Conservation (phyloP, 148 eudicot species). For the Beta vulgaris region DNA sequence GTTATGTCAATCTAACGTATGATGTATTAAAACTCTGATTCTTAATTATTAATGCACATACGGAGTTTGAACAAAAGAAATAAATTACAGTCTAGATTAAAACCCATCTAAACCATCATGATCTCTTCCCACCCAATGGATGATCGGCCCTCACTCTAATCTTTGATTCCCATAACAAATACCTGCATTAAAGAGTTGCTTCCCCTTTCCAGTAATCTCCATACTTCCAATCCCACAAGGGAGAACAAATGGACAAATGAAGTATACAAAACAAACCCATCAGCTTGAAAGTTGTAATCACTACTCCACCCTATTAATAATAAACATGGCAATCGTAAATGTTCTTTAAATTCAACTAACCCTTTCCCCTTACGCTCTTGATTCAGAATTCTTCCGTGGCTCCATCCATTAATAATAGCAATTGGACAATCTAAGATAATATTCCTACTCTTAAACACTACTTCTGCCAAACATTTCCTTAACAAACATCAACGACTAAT, state of each 20-base stretch:
- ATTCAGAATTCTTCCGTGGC: too few relatives aligned
- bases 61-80: not conserved
- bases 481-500: too few relatives aligned
- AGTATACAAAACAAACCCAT: not conserved
- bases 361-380: too few relatives aligned
- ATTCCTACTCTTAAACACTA: too few relatives aligned
- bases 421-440: too few relatives aligned
- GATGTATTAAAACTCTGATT: not conserved
- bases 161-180: not conserved
- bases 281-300: too few relatives aligned
- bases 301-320: too few relatives aligned
- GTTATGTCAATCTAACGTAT: not conserved
- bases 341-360: too few relatives aligned
- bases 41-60: not conserved
- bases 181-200: not conserved
- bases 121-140: not conserved
- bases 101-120: not conserved
- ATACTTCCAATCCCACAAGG: not conserved
- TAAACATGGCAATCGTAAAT: too few relatives aligned
- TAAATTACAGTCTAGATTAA: not conserved
- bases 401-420: too few relatives aligned
- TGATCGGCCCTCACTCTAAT: slow-evolving; percentile 10
- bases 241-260: not conserved
- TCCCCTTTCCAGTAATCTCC: not conserved
- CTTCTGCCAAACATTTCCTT: too few relatives aligned